Evolutionary conservation across 2,329 filamentous ascomycete species (phyloP).

Genomic region (Xylariaceae sp.): DNA sequence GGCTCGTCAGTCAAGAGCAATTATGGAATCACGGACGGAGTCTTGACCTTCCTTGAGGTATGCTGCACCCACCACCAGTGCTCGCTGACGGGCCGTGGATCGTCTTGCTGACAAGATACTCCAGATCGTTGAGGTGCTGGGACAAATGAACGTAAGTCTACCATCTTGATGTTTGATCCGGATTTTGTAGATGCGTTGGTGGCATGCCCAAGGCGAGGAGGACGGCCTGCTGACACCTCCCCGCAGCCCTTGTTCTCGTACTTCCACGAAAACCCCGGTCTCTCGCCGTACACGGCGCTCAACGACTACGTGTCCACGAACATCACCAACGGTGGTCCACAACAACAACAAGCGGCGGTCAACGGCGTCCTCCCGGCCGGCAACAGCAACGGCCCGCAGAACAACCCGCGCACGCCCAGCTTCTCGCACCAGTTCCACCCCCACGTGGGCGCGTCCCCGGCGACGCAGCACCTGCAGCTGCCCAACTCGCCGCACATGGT

Average conservation of each 20-base stretch:
- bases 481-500: conserved; percentile 55
- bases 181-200: too few species aligned
- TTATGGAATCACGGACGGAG: conserved; percentile 52
- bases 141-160: conserved; percentile 50
- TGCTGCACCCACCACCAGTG: conserved; percentile 11
- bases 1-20: conserved; percentile 47
- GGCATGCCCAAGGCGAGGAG: too few species aligned
- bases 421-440: conserved; percentile 48
- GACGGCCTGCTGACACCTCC: conserved; percentile 5
- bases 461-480: conserved; percentile 50
- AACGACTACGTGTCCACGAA: conserved; percentile 49
- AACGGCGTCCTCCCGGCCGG: conserved; percentile 37
- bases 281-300: conserved; percentile 51
- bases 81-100: too few species aligned
- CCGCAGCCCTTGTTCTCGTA: conserved; percentile 50
- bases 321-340: conserved; percentile 36
- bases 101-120: too few species aligned
- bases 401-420: conserved; percentile 44
- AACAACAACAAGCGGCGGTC: conserved; percentile 26
- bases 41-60: conserved; percentile 60
- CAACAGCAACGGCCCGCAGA: conserved; percentile 35
- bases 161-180: too few species aligned
- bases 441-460: conserved; percentile 53
- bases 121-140: conserved; percentile 58
- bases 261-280: conserved; percentile 44